Evolutionary conservation across 2,329 filamentous ascomycete species (phyloP).

Genomic region (Aspergillus jensenii): DNA sequence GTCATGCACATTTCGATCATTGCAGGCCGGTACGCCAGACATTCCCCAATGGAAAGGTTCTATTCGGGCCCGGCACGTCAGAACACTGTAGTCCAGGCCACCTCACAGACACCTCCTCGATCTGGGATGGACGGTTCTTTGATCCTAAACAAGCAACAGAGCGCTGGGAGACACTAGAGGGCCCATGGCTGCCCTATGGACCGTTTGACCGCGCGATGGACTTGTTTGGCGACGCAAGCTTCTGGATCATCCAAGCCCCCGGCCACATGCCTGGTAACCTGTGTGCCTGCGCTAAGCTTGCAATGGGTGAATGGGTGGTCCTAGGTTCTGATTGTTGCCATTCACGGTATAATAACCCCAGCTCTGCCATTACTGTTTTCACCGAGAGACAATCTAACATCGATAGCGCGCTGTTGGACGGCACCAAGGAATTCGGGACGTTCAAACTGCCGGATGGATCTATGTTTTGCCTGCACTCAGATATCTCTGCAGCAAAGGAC

Average conservation of each 20-base stretch:
- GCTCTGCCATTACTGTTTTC: no score
- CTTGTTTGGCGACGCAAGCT: background rate
- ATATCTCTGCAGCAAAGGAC: background rate
- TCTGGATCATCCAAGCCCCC: background rate
- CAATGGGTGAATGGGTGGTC: background rate
- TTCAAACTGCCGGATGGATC: background rate
- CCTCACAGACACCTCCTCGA: background rate
- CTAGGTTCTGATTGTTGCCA: background rate
- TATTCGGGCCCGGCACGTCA: background rate
- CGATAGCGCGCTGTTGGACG: background rate
- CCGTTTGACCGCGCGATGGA: background rate
- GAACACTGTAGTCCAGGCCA: background rate
- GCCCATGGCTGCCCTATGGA: background rate
- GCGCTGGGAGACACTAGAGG: background rate
- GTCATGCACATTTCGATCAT: background rate
- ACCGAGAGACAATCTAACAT: no score
- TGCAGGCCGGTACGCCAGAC: background rate
- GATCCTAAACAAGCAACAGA: background rate
- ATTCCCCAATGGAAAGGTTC: background rate
- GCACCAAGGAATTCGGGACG: background rate
- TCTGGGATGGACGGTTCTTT: background rate
- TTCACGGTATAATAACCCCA: background rate
- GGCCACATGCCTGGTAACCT: background rate
- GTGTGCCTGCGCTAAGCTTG: background rate
- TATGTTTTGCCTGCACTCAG: background rate